Evolutionary conservation across 1,284 basidiomycete genomes (phyloP).

Genomic region (Rhodotorula sp.): DNA sequence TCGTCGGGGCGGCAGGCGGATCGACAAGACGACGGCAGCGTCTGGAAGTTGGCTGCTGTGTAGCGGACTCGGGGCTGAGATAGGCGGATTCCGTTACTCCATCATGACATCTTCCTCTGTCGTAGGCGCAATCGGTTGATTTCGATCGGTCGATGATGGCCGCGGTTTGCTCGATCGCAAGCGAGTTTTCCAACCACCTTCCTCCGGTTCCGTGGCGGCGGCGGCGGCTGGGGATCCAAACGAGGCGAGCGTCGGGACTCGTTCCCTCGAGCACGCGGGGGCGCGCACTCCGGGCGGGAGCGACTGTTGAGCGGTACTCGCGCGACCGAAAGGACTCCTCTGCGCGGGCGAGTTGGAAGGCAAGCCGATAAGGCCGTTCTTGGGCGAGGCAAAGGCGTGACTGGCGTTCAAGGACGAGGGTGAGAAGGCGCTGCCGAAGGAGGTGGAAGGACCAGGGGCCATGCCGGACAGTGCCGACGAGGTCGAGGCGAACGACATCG

Average conservation of each 20-base stretch:
- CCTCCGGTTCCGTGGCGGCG: not conserved
- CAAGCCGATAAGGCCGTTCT: not conserved
- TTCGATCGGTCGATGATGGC: not conserved
- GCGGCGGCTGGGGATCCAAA: not conserved
- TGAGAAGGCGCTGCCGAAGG: not conserved
- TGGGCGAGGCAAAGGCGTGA: slow-evolving; percentile 2
- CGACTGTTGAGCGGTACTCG: not conserved
- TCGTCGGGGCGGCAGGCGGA: not conserved
- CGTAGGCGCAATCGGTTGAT: not conserved
- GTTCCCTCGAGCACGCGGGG: slow-evolving; percentile 14
- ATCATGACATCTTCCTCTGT: slow-evolving; percentile 13
- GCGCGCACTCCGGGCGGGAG: not conserved
- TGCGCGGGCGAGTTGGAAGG: not conserved
- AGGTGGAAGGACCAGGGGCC: not conserved
- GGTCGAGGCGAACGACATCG: slow-evolving; percentile 16
- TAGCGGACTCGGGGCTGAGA: not conserved
- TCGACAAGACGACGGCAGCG: not conserved
- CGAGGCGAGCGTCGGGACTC: slow-evolving; percentile 5
- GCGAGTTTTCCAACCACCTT: slow-evolving; percentile 8
- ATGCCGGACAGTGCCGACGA: not conserved
- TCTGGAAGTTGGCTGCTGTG: no score
- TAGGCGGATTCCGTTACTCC: not conserved
- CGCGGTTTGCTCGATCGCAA: not conserved
- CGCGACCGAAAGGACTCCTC: not conserved
- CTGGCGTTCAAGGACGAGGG: not conserved